Evolutionary conservation across 805 yeast genomes (phyloP).

Genomic region (Lachancea sp.): DNA sequence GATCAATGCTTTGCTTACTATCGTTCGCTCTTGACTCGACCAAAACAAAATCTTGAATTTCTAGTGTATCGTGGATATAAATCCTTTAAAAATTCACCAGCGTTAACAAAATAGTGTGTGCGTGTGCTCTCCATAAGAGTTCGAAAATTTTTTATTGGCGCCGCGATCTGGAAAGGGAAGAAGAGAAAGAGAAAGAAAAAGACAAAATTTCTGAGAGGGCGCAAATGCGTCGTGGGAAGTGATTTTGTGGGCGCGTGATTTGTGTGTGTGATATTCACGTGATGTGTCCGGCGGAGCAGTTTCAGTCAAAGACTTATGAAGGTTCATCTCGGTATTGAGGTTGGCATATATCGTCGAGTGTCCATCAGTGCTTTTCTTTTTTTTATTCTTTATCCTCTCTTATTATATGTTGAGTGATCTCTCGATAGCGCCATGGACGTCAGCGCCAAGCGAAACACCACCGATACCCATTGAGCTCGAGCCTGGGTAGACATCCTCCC

Average conservation of each 20-base stretch:
- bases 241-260: no score
- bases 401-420: slow-evolving; percentile 46
- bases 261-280: no score
- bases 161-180: not conserved
- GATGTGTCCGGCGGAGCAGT: no score
- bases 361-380: no score
- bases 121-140: not conserved
- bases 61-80: not conserved
- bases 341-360: no score
- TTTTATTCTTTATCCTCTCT: not conserved
- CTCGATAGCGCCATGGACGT: slow-evolving; percentile 73
- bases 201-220: no score
- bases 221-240: no score
- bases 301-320: no score
- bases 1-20: not conserved
- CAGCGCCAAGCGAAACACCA: slow-evolving; percentile 40
- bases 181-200: not conserved
- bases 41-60: not conserved
- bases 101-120: not conserved
- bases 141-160: slow-evolving; percentile 3
- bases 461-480: slow-evolving; percentile 24
- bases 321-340: no score
- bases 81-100: slow-evolving; percentile 1
- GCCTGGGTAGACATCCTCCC: slow-evolving; percentile 86
- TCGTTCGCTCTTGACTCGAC: not conserved